phyloP scores from a whole-genome alignment of 257 asterid genomes.

The Ajuga chamaepitys region DNA sequence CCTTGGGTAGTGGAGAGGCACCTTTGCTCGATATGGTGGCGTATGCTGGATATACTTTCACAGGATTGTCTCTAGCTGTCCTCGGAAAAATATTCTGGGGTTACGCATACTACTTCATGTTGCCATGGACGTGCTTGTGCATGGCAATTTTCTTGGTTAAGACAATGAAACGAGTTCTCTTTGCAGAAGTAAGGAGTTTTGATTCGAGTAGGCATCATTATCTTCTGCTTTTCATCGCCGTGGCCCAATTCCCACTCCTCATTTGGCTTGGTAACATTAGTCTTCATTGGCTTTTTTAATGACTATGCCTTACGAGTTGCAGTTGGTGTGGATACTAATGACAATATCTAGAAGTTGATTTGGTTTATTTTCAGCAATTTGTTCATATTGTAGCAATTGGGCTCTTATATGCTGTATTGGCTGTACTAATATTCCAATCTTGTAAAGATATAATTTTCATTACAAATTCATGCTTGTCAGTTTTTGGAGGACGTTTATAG shows the following conservation, averaged over 20 bases:
- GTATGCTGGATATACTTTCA: constrained; percentile 44
- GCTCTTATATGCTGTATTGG: background rate
- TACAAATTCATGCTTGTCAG: background rate
- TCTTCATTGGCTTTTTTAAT: constrained; percentile 40
- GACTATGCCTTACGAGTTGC: background rate
- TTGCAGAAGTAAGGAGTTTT: constrained; percentile 37
- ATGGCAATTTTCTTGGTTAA: constrained; percentile 49
- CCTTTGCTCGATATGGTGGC: constrained; percentile 44
- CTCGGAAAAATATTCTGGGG: constrained; percentile 33
- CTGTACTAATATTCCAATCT: background rate
- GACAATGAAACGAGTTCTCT: constrained; percentile 48
- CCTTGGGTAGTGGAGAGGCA: constrained; percentile 49
- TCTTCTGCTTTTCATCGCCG: constrained; percentile 40
- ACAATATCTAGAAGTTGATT: background rate
- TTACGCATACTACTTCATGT: constrained; percentile 31
- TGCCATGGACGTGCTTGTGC: constrained; percentile 48
- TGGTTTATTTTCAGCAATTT: background rate
- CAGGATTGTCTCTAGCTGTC: constrained; percentile 44
- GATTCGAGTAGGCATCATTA: constrained; percentile 48
- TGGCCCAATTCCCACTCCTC: constrained; percentile 46
- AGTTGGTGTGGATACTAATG: background rate
- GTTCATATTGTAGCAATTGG: background rate
- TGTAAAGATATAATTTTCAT: background rate
- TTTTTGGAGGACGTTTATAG: no score
- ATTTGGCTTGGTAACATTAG: constrained; percentile 42